These are phyloP conservation scores for Apophysomyces variabilis DNA, from an alignment of 371 early-diverging fungal species.

Conservation along the genomic window DNA sequence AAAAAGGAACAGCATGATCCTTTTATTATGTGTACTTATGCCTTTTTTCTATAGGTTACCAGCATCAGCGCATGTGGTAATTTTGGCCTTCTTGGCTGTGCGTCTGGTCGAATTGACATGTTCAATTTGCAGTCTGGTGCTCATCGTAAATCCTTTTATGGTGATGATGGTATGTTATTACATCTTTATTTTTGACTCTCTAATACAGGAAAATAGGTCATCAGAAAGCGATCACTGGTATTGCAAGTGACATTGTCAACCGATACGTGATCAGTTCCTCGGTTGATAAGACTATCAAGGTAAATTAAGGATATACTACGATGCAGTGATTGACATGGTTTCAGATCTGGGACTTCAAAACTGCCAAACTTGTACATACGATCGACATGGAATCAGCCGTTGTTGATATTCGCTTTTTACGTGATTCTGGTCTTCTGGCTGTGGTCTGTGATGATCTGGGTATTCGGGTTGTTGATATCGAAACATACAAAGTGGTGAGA, in stretches of 20 bases:
- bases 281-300: conserved; percentile 82
- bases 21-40: neutral
- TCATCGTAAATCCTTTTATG: conserved; percentile 68
- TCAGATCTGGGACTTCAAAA: conserved; percentile 84
- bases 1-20: neutral
- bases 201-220: conserved; percentile 59
- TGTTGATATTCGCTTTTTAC: conserved; percentile 64
- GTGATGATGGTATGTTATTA: conserved; percentile 32
- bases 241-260: conserved; percentile 80
- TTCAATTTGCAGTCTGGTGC: conserved; percentile 95
- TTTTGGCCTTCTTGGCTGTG: conserved; percentile 86
- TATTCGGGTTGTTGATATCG: conserved; percentile 86
- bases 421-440: conserved; percentile 81
- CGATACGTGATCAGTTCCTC: conserved; percentile 74
- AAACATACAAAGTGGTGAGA: conserved; percentile 81
- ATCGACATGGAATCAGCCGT: conserved; percentile 76
- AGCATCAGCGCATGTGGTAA: conserved; percentile 91
- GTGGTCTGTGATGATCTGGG: conserved; percentile 84
- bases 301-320: conserved; percentile 21
- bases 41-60: conserved; percentile 47
- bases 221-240: conserved; percentile 77
- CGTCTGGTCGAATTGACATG: conserved; percentile 81
- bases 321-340: conserved; percentile 7
- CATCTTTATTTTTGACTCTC: neutral
- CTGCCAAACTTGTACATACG: conserved; percentile 62